These are phyloP conservation scores for Pelagomonas calceolata DNA, from an alignment of 108 stramenopile species.

Conservation along the genomic window DNA sequence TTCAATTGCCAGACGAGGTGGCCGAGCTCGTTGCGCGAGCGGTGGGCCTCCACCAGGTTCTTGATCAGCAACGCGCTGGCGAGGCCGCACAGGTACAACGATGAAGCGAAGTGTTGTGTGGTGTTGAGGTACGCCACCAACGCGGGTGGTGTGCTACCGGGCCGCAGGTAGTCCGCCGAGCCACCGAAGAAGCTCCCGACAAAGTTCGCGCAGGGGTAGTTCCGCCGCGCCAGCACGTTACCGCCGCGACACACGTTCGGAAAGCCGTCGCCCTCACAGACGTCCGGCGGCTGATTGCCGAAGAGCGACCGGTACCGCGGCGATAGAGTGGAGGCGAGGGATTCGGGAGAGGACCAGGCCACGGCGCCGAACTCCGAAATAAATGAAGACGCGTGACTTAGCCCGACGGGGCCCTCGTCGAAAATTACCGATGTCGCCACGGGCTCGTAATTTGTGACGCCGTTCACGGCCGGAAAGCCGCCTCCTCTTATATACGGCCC, in stretches of 20 bases:
- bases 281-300: slow-evolving; percentile 3
- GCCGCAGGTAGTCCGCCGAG: no score
- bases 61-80: slow-evolving; percentile 10
- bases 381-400: not conserved
- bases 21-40: slow-evolving; percentile 8
- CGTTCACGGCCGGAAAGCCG: slow-evolving; percentile 10
- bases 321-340: slow-evolving; percentile 3
- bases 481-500: slow-evolving; percentile 6
- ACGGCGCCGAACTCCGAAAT: slow-evolving; percentile 11
- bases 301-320: not conserved
- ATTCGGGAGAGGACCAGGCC: slow-evolving; percentile 4
- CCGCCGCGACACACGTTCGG: slow-evolving; percentile 6
- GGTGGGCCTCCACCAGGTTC: not conserved
- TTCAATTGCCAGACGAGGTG: slow-evolving; percentile 12
- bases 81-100: slow-evolving; percentile 10
- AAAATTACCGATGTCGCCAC: no score
- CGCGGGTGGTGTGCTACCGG: no score
- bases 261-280: slow-evolving; percentile 1
- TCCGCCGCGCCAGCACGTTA: slow-evolving; percentile 12
- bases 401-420: no score
- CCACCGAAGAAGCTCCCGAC: slow-evolving; percentile 3
- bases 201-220: slow-evolving; percentile 12
- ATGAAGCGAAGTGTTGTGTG: not conserved
- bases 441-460: not conserved
- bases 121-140: not conserved